Evolutionary conservation across 192 early-diverging fungal species (phyloP), one percentile per base, ranked within the genome.

Genomic region (Phycomyces blakesleeanus): DNA sequence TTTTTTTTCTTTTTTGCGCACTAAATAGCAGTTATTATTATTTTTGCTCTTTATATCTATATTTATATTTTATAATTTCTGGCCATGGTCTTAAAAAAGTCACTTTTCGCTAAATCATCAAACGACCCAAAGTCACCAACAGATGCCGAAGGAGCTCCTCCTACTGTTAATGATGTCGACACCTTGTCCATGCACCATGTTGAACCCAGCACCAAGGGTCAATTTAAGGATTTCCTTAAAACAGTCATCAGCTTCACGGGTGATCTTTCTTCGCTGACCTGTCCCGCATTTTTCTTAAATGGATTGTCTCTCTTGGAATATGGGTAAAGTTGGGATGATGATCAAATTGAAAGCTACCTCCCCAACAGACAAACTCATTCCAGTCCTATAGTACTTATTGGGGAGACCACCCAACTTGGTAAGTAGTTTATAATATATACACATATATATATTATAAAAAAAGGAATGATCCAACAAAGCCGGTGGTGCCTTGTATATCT

Each of bases 271-370:
- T 81, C 83, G 50, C 73, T 93, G 58, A 91, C 91, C 9, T 90
- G 89, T 68, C 91, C 91, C 55, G 82, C 87, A 18, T 93, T 91
- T 60, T 74, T 93, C 16, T 76, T 93, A 15, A 89, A 85, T 64
- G 89, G 89, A 51, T 79, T 85, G 41, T 91, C 89, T 59, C 73
- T 91, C 37, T 79, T 93, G 16, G 91, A 93, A 69, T 93, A 93
- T 73, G 83, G 78, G 85, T 78, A 77, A 54, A 62, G 29, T 34
- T 34, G 2, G 29, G 29, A 34, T 34, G 29, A 34, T 34, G 29
- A 34, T 34, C 7, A 7, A 7, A 34, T 34, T 34, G 7, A 7
- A 5, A 34, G 7, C 29, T 7, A 44, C 25, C 6, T 20, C 41
- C 38, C 29, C 25, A 56, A 16, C 14, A 51, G 37, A 9, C 10